Conservation (phyloP, 2,329 filamentous ascomycete species). For the Paradendryphiella salina region DNA sequence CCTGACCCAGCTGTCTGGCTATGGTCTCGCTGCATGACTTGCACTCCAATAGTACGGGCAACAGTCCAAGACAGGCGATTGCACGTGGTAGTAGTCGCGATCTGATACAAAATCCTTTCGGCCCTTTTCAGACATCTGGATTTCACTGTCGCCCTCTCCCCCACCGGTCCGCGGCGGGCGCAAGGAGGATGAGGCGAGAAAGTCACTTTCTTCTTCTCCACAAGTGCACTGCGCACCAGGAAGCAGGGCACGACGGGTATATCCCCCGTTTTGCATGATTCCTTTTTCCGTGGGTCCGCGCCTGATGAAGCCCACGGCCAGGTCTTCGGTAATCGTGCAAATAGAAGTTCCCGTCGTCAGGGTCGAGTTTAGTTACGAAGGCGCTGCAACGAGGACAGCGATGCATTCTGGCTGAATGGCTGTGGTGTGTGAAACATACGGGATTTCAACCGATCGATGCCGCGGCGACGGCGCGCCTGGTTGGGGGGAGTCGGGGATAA, state of each 20-base stretch:
- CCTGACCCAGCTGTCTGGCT: slow-evolving; percentile 35
- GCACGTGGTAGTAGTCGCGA: slow-evolving; percentile 33
- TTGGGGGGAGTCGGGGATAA: not conserved
- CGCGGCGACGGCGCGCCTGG: not conserved
- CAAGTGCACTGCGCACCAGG: not conserved
- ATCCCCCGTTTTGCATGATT: slow-evolving; percentile 8
- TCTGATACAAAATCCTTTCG: slow-evolving; percentile 25
- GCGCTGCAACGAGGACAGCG: slow-evolving; percentile 1
- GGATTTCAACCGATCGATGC: slow-evolving; percentile 12
- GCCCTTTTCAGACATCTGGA: slow-evolving; percentile 10
- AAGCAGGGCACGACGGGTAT: slow-evolving; percentile 2
- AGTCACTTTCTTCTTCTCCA: slow-evolving; percentile 4
- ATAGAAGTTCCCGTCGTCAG: slow-evolving; percentile 2
- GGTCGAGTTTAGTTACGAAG: not conserved
- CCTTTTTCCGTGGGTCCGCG: not conserved
- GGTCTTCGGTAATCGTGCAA: slow-evolving; percentile 8
- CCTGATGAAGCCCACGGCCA: not conserved
- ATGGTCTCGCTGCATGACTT: slow-evolving; percentile 39
- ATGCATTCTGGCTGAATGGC: slow-evolving; percentile 17
- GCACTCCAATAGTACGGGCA: slow-evolving; percentile 27
- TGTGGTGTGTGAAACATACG: slow-evolving; percentile 14
- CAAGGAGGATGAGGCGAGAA: slow-evolving; percentile 2
- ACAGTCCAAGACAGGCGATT: slow-evolving; percentile 20
- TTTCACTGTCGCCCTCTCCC: slow-evolving; percentile 7
- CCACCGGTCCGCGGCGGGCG: slow-evolving; percentile 5